phyloP scores from a whole-genome alignment of 2,329 filamentous ascomycete species.

The Tolypocladium inflatum region DNA sequence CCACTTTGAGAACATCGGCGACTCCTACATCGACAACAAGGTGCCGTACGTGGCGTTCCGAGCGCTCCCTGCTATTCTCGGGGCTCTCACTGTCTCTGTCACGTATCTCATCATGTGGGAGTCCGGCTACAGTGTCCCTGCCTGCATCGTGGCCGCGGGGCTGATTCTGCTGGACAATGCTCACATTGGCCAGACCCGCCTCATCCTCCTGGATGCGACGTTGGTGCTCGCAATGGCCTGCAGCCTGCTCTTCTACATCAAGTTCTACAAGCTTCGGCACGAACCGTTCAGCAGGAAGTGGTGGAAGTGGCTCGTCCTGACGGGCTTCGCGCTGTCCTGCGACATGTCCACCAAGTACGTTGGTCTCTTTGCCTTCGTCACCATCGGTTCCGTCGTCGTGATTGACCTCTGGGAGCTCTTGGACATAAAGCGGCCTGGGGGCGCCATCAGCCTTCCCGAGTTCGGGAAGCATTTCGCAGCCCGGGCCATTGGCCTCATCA shows the following conservation, averaged over 20 bases:
- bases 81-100: conserved; percentile 86
- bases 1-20: conserved; percentile 98
- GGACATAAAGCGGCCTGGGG: conserved; percentile 75
- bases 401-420: conserved; percentile 95
- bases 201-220: conserved; percentile 92
- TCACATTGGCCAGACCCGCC: conserved; percentile 88
- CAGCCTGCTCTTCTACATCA: conserved; percentile 87
- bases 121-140: conserved; percentile 91
- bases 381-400: conserved; percentile 84
- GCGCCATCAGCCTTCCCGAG: conserved; percentile 66
- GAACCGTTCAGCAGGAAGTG: conserved; percentile 87
- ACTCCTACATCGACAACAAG: conserved; percentile 94
- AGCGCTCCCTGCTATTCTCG: conserved; percentile 83
- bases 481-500: conserved; percentile 73
- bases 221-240: conserved; percentile 93
- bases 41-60: conserved; percentile 96
- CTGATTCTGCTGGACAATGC: conserved; percentile 94
- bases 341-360: conserved; percentile 99
- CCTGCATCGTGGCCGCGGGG: conserved; percentile 76
- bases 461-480: conserved; percentile 89
- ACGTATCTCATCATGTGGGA: conserved; percentile 99
- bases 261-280: conserved; percentile 94
- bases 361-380: conserved; percentile 92
- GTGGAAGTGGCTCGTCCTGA: conserved; percentile 99
- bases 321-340: conserved; percentile 88